Conservation (phyloP, 2,329 filamentous ascomycete genomes). For the Endothia cerciana region DNA sequence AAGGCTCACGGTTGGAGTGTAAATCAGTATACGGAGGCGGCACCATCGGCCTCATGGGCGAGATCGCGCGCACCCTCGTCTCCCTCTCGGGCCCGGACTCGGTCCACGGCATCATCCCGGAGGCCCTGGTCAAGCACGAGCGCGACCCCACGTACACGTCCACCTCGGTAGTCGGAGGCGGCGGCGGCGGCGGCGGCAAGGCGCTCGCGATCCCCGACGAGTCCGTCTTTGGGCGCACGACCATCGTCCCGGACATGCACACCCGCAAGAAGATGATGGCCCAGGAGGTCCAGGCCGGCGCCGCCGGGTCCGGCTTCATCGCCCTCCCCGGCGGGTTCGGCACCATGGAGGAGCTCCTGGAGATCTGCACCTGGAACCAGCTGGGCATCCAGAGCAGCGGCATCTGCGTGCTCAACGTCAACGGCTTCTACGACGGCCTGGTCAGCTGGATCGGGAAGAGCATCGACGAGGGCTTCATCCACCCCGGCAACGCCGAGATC, state of each 20-base stretch:
- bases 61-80: constrained; percentile 85
- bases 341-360: constrained; percentile 94
- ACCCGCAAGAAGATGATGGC: constrained; percentile 95
- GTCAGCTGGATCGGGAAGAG: constrained; percentile 79
- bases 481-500: constrained; percentile 71
- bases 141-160: constrained; percentile 61
- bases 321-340: constrained; percentile 89
- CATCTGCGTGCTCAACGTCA: constrained; percentile 82
- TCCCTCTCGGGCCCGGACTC: constrained; percentile 76
- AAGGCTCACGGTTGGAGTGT: too few species aligned
- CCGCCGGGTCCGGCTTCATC: constrained; percentile 84
- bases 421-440: constrained; percentile 90
- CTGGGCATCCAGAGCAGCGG: constrained; percentile 84
- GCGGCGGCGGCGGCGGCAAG: constrained; percentile 42
- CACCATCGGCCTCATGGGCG: constrained; percentile 94
- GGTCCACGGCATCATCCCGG: constrained; percentile 93
- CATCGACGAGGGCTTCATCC: constrained; percentile 78
- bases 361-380: constrained; percentile 93
- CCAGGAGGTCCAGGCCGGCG: constrained; percentile 78
- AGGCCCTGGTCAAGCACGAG: constrained; percentile 80
- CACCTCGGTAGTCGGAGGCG: constrained; percentile 40
- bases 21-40: constrained; percentile 95
- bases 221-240: constrained; percentile 76
- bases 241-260: constrained; percentile 94
- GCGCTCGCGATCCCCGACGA: constrained; percentile 64